These are phyloP conservation scores for Macrotyloma uniflorum DNA, from an alignment of 306 rosid species.

Conservation along the genomic window DNA sequence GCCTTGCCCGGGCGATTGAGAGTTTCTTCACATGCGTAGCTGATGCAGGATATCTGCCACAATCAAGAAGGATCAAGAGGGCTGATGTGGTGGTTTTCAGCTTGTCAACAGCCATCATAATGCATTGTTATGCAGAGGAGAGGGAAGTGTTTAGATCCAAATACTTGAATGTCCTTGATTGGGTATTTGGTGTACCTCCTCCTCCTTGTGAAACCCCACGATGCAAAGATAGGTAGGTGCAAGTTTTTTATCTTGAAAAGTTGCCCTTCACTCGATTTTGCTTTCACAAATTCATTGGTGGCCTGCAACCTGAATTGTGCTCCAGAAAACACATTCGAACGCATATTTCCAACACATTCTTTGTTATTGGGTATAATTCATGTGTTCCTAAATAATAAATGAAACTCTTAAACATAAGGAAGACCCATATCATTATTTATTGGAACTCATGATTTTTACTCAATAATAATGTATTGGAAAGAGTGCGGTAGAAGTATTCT, in stretches of 20 bases:
- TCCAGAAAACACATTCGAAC: background rate
- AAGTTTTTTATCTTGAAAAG: constrained; percentile 22
- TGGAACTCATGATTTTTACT: background rate
- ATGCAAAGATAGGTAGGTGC: constrained; percentile 46
- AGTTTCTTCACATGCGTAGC: constrained; percentile 91
- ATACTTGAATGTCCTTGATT: constrained; percentile 89
- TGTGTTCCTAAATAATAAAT: background rate
- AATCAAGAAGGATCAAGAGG: constrained; percentile 68
- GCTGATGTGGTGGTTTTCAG: constrained; percentile 86
- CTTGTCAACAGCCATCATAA: constrained; percentile 93
- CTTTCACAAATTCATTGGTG: constrained; percentile 23
- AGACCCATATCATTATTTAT: background rate
- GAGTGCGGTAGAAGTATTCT: background rate
- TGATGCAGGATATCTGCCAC: constrained; percentile 72
- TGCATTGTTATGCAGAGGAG: constrained; percentile 95
- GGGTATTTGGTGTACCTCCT: constrained; percentile 98
- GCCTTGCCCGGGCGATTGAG: constrained; percentile 88
- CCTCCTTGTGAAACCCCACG: constrained; percentile 83
- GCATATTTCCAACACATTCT: background rate
- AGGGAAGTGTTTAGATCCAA: constrained; percentile 95
- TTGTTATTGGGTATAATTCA: background rate
- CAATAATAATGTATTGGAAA: background rate
- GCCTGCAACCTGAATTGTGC: constrained; percentile 23
- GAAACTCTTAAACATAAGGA: background rate
- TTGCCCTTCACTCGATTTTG: constrained; percentile 3